Evolutionary conservation across 2,329 filamentous ascomycete species (phyloP).

Genomic region (Aspergillus sp.): DNA sequence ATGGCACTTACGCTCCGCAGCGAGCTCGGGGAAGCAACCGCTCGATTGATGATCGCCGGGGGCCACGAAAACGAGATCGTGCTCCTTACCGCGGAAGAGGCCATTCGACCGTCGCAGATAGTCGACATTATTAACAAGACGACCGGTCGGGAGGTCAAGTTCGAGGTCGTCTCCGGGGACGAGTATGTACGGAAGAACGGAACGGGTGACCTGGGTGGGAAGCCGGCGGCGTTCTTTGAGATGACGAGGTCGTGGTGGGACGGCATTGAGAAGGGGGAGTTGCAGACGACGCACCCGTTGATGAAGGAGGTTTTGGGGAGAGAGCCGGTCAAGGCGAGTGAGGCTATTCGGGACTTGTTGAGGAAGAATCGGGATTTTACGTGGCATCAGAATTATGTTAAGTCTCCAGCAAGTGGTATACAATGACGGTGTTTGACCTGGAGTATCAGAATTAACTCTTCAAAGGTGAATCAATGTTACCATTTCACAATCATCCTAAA

Average conservation of each 20-base stretch:
- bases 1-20: constrained; percentile 53
- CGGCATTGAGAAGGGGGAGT: constrained; percentile 46
- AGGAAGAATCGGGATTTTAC: constrained; percentile 36
- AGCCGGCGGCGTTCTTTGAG: constrained; percentile 38
- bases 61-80: constrained; percentile 37
- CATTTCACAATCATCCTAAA: too few species aligned
- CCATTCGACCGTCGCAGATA: constrained; percentile 35
- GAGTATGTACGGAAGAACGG: constrained; percentile 34
- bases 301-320: constrained; percentile 48
- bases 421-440: too few species aligned
- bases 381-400: constrained; percentile 48
- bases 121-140: constrained; percentile 40
- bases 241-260: constrained; percentile 48
- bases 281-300: constrained; percentile 41
- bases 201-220: constrained; percentile 37
- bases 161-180: constrained; percentile 35
- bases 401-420: neutral
- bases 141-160: constrained; percentile 30
- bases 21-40: constrained; percentile 57
- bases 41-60: constrained; percentile 49
- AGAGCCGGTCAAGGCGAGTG: constrained; percentile 41
- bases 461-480: too few species aligned
- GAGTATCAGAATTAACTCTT: too few species aligned
- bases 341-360: constrained; percentile 31
- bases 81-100: constrained; percentile 39